Evolutionary conservation across 768 basidiomycete species (phyloP), one percentile per base, ranked within the genome.

Genomic region (Tricholoma flavovirens): DNA sequence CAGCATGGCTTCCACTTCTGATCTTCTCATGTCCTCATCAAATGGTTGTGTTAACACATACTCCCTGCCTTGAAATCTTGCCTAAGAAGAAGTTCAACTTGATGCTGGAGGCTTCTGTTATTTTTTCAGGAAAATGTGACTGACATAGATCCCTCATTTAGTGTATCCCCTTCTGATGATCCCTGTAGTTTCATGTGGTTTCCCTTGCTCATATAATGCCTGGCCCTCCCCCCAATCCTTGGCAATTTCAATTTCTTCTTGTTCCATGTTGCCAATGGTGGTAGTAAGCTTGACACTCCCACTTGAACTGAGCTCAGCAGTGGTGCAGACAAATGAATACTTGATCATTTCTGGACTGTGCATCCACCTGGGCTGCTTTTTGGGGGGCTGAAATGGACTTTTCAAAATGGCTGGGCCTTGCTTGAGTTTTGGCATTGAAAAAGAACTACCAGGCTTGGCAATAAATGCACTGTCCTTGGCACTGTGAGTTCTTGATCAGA

Each of bases 41-140:
- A 49, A 45, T 2, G 58, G 57, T 22, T 61, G 56, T 1, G 36
- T 38, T 6, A 38, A 17, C 14, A 38, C 36, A 38, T 38, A 38
- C 36, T 38, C 36, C n/a, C 6, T 38, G 1, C 36, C 36, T n/a
- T 6, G 3, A n/a, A 38, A 38, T 38, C 36, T 15, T 38, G 36
- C 36, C 15, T 38, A 15, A 12, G 5, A 14, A 14, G 5, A 38
- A 3, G 36, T 38, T 38, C 11, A n/a, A 6, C 3, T 15, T 36
- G 36, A 15, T 14, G 11, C 12, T 15, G 36, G 36, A 2, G 7
- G n/a, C 38, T 40, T n/a, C n/a, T n/a, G 24, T 26, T 5, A 17
- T 40, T 40, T 12, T 15, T 2, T 43, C 19, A 43, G n/a, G n/a
- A 26, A 26, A 5, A 5, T 26, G 24, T 14, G n/a, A 11, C 40